These are phyloP conservation scores for Neurospora terricola DNA, from an alignment of 495 filamentous ascomycete species.

Conservation along the genomic window DNA sequence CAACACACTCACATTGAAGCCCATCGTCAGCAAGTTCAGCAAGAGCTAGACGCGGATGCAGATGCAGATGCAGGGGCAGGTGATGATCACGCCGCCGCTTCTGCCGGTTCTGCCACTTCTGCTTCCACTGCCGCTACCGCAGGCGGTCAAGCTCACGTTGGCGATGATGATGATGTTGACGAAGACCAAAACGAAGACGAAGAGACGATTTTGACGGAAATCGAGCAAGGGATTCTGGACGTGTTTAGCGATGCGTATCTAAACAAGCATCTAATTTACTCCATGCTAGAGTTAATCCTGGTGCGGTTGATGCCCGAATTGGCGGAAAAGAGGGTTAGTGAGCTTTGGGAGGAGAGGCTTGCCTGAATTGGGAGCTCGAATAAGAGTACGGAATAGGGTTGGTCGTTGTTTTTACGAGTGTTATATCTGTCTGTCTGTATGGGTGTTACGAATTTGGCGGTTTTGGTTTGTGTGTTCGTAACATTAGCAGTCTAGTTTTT, in stretches of 20 bases:
- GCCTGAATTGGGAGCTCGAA: slow-evolving; percentile 23
- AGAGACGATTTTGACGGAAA: slow-evolving; percentile 30
- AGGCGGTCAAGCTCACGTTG: neutral
- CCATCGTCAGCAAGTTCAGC: neutral
- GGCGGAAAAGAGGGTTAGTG: slow-evolving; percentile 57
- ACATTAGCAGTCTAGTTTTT: neutral
- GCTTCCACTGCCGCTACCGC: neutral
- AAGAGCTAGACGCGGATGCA: neutral
- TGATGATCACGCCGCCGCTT: neutral
- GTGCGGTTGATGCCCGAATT: slow-evolving; percentile 77
- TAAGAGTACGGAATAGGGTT: neutral
- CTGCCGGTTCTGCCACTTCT: neutral
- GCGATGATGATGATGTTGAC: slow-evolving; percentile 2
- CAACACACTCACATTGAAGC: neutral
- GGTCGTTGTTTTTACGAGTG: neutral
- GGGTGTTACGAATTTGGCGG: neutral
- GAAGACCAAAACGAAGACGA: slow-evolving; percentile 26
- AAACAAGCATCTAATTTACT: slow-evolving; percentile 82
- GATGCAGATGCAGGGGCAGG: neutral
- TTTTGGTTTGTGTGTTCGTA: neutral
- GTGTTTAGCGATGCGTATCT: slow-evolving; percentile 72
- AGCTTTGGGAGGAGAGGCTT: slow-evolving; percentile 64
- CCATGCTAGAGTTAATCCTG: slow-evolving; percentile 65
- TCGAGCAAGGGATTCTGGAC: slow-evolving; percentile 53
- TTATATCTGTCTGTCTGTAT: neutral